Evolutionary conservation across 2,329 filamentous ascomycete genomes (phyloP).

Genomic region (Sclerotinia trifoliorum): DNA sequence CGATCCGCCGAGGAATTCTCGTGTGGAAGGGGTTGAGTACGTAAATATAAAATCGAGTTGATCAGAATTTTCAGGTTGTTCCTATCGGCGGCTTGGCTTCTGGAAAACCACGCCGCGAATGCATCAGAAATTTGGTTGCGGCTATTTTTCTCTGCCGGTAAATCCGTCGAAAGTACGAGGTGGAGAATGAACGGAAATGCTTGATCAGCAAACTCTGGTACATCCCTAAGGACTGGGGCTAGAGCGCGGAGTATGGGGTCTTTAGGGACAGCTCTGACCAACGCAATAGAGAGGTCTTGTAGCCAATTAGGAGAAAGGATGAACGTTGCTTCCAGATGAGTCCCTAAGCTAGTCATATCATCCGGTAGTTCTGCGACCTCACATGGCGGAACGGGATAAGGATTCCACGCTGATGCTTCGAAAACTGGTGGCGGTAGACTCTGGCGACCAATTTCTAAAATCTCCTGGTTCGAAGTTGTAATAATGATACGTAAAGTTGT

Average conservation of each 20-base stretch:
- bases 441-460: constrained; percentile 52
- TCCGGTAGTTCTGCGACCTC: constrained; percentile 40
- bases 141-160: constrained; percentile 57
- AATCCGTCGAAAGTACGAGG: constrained; percentile 68
- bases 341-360: constrained; percentile 20
- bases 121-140: constrained; percentile 65
- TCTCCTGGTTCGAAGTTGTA: constrained; percentile 43
- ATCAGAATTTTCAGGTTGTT: constrained; percentile 72
- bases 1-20: constrained; percentile 80
- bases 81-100: constrained; percentile 47
- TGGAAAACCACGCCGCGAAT: constrained; percentile 62
- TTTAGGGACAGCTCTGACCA: constrained; percentile 58
- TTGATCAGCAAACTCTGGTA: constrained; percentile 68
- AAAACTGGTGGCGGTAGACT: constrained; percentile 53
- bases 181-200: constrained; percentile 85
- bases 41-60: constrained; percentile 81
- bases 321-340: constrained; percentile 25
- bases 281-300: constrained; percentile 56
- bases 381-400: constrained; percentile 55
- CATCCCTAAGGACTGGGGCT: constrained; percentile 60
- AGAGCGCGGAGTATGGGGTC: constrained; percentile 71
- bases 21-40: constrained; percentile 70
- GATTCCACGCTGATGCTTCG: constrained; percentile 56
- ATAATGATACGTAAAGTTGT: constrained; percentile 57
- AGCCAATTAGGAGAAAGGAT: constrained; percentile 58